These are phyloP conservation scores for Euphrasia arctica DNA, from an alignment of 305 asterid genomes.

Conservation along the genomic window DNA sequence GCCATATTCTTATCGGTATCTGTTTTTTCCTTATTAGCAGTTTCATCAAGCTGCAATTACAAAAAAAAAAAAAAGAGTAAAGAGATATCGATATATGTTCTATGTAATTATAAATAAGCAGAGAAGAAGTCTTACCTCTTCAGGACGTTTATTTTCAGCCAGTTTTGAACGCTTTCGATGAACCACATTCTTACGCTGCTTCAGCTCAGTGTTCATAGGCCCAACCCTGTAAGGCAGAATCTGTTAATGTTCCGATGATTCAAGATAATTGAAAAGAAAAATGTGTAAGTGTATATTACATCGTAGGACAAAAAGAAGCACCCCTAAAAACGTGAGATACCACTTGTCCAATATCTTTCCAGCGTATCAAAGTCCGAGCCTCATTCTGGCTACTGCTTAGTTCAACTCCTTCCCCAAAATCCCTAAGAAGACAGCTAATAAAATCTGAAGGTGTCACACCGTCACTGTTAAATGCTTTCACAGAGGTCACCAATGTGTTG, in stretches of 20 bases:
- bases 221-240: slow-evolving; percentile 62
- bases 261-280: slow-evolving; percentile 3
- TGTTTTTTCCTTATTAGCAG: slow-evolving; percentile 52
- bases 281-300: slow-evolving; percentile 37
- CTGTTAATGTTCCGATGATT: neutral
- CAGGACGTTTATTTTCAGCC: slow-evolving; percentile 63
- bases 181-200: slow-evolving; percentile 62
- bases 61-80: neutral
- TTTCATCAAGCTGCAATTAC: slow-evolving; percentile 66
- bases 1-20: slow-evolving; percentile 96
- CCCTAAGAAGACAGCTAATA: slow-evolving; percentile 60
- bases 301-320: slow-evolving; percentile 75
- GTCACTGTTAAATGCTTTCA: slow-evolving; percentile 58
- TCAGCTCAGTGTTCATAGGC: slow-evolving; percentile 84
- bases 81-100: neutral
- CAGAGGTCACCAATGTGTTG: slow-evolving; percentile 71
- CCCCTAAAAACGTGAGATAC: slow-evolving; percentile 62
- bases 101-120: neutral
- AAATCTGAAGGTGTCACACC: slow-evolving; percentile 80
- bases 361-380: slow-evolving; percentile 40
- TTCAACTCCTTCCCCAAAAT: slow-evolving; percentile 60
- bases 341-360: slow-evolving; percentile 67
- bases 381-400: slow-evolving; percentile 46
- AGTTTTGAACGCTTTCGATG: slow-evolving; percentile 57
- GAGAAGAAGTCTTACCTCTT: slow-evolving; percentile 50